phyloP scores from a whole-genome alignment of 306 rosid species.

The Vigna hirtella region DNA sequence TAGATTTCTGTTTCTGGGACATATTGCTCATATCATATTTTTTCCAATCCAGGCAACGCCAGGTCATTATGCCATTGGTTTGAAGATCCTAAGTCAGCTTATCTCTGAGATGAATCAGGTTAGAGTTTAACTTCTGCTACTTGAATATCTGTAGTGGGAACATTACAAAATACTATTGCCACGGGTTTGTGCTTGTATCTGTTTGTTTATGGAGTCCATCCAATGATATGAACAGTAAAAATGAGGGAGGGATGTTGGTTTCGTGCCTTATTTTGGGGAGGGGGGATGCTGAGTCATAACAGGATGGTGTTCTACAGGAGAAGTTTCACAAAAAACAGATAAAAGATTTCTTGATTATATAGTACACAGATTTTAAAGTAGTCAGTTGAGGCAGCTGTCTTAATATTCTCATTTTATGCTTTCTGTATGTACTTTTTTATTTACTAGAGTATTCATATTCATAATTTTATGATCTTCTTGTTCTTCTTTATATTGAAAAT shows the following conservation, averaged over 20 bases:
- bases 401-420: neutral
- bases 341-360: neutral
- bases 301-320: neutral
- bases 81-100: constrained; percentile 95
- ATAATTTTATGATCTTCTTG: neutral
- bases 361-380: constrained; percentile 9
- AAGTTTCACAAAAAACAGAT: constrained; percentile 2
- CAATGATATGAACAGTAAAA: constrained; percentile 1
- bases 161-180: constrained; percentile 5
- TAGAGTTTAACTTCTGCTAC: constrained; percentile 39
- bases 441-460: constrained; percentile 4
- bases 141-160: constrained; percentile 17
- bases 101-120: constrained; percentile 99
- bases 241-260: neutral
- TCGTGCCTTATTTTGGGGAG: no score
- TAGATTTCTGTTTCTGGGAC: constrained; percentile 21
- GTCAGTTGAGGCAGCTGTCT: constrained; percentile 9
- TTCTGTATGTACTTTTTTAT: neutral
- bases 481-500: constrained; percentile 2
- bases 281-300: no score
- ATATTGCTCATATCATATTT: constrained; percentile 17
- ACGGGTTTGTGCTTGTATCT: neutral
- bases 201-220: constrained; percentile 28
- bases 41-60: constrained; percentile 76
- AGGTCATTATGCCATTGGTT: constrained; percentile 93